Base-by-base conservation (phyloP, 1,284 basidiomycete genomes). In the Puccinia coronata region DNA sequence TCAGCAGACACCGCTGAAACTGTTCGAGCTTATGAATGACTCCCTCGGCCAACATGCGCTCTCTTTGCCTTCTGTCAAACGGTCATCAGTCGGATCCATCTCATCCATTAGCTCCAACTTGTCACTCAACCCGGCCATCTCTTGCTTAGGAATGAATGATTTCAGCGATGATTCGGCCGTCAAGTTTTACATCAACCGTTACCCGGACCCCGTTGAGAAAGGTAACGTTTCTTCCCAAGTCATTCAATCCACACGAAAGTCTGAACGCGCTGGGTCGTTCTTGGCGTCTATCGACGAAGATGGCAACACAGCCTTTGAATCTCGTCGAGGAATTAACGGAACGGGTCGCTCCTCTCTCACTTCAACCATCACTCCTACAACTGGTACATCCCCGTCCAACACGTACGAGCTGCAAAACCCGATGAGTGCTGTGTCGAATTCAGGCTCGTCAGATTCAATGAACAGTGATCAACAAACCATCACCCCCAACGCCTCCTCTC, bases 101-200 rank as follows among this genome's bases (percentile, higher is more conserved):
- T 94, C 92, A 84, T 96, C 94, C 9, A 89, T 99, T 39, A 89
- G 92, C 51, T 96, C 93, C 84, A 96, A 96, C 84, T 88, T 98
- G 39, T 94, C 92, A 11, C 53, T 81, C n/a, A 93, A 97, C 85
- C 95, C 96, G 14, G 95, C 96, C 23, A 98, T 98, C 87, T 92
- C 91, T 84, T 93, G 93, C 84, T 87, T 98, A 49, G 91, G 93
- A 47, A 95, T 96, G 93, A 96, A 95, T 84, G 96, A 98, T 86
- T 99, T 96, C 85, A 94, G 93, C 76, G 96, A 99, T 83, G 96
- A 98, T 85, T 95, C 94, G 14, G 92, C 92, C 0, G 96, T 98
- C 87, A 98, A 98, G 87, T 93, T 98, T 86, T 98, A 96, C 87
- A 87, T 99, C 83, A 94, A 96, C 85, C 89, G 88, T 84, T 72